These are phyloP conservation scores for Cutaneotrichosporon daszewskae DNA, from an alignment of 1,284 basidiomycete genomes.

Conservation along the genomic window DNA sequence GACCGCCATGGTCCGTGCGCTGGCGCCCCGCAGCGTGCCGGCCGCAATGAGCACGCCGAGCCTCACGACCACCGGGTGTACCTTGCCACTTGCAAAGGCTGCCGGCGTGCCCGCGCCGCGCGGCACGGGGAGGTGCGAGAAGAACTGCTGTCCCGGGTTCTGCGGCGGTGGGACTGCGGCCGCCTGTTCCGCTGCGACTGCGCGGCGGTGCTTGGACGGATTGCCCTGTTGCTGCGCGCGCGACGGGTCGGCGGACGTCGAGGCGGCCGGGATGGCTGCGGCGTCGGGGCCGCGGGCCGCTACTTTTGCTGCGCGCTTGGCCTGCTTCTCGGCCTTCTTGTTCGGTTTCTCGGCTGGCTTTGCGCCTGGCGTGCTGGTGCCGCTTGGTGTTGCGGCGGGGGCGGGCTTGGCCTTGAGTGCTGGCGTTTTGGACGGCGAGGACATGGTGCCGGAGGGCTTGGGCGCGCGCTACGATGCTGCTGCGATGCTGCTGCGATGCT, in stretches of 20 bases:
- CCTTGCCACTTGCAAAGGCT: conserved; percentile 29
- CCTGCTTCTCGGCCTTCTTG: conserved; percentile 45
- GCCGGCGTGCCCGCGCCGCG: conserved; percentile 28
- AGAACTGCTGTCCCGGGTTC: conserved; percentile 26
- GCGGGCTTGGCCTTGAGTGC: too few species aligned
- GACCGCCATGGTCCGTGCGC: conserved; percentile 50
- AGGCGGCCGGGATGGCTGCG: conserved; percentile 1
- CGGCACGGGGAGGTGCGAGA: conserved; percentile 63
- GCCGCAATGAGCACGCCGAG: conserved; percentile 42
- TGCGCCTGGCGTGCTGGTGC: conserved; percentile 3
- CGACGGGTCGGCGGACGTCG: not conserved
- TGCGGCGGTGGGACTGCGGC: conserved; percentile 15
- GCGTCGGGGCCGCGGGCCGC: conserved; percentile 23
- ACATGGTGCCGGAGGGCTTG: not conserved
- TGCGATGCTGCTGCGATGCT: too few species aligned
- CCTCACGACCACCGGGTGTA: conserved; percentile 44
- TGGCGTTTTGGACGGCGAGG: not conserved
- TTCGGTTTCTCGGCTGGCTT: conserved; percentile 41
- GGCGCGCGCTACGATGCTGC: too few species aligned
- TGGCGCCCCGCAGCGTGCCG: conserved; percentile 45
- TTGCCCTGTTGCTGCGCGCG: conserved; percentile 1
- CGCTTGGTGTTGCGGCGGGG: not conserved
- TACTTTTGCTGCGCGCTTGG: conserved; percentile 44
- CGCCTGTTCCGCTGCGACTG: conserved; percentile 14
- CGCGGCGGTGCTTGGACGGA: conserved; percentile 14